Conservation (phyloP, 2,329 filamentous ascomycete species). For the Talaromyces sp. region DNA sequence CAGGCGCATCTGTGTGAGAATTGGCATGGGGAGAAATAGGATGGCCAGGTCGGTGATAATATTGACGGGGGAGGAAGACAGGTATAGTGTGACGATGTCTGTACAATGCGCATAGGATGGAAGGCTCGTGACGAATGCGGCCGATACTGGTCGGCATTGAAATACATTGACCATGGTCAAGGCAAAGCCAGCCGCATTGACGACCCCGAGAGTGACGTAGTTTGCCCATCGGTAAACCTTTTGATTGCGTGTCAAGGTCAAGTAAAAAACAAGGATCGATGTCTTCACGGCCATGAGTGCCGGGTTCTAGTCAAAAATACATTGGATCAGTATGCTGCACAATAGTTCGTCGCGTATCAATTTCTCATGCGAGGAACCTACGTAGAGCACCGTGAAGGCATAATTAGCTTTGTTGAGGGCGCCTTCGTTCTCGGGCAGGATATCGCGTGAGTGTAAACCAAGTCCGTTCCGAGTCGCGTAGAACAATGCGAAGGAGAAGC, state of each 20-base stretch:
- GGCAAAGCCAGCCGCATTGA: conserved; percentile 76
- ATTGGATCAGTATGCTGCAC: neutral
- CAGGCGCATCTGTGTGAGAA: conserved; percentile 82
- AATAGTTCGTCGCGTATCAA: neutral
- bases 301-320: conserved; percentile 65
- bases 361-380: conserved; percentile 38
- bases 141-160: conserved; percentile 75
- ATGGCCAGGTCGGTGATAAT: conserved; percentile 89
- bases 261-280: conserved; percentile 88
- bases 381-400: conserved; percentile 64
- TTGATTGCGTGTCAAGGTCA: conserved; percentile 78
- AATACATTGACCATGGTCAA: conserved; percentile 86
- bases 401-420: conserved; percentile 56
- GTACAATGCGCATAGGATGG: conserved; percentile 56
- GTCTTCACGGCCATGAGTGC: conserved; percentile 89
- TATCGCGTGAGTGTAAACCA: conserved; percentile 45
- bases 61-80: conserved; percentile 82
- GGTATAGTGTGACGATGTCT: conserved; percentile 65
- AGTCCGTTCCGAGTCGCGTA: conserved; percentile 48
- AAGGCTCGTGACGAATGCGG: conserved; percentile 63
- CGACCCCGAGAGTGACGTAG: conserved; percentile 74
- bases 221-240: conserved; percentile 78
- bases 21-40: conserved; percentile 82
- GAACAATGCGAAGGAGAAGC: conserved; percentile 51
- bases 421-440: conserved; percentile 32